Evolutionary conservation across 2,329 filamentous ascomycete genomes (phyloP).

Genomic region (Talaromyces islandicus): DNA sequence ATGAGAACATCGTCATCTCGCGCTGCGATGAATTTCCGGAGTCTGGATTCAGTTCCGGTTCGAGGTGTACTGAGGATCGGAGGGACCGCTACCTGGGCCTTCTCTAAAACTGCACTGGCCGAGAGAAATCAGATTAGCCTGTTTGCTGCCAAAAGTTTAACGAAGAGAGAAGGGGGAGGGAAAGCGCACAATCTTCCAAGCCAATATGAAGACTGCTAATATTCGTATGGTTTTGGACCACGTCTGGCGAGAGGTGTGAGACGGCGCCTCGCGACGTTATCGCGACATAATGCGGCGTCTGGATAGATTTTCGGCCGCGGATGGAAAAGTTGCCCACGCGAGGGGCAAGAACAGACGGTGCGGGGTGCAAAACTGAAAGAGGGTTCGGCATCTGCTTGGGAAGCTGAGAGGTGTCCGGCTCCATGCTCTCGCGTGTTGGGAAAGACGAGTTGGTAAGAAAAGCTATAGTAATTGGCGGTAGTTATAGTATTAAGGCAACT

Average conservation of each 20-base stretch:
- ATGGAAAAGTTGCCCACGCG: conserved; percentile 64
- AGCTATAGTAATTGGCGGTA: neutral
- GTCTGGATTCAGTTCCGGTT: conserved; percentile 44
- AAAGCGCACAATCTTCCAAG: conserved; percentile 79
- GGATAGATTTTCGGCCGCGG: conserved; percentile 57
- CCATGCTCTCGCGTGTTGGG: conserved; percentile 19
- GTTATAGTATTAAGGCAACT: conserved; percentile 1
- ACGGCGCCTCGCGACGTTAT: conserved; percentile 76
- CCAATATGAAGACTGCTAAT: conserved; percentile 71
- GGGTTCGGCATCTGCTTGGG: conserved; percentile 27
- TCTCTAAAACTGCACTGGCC: conserved; percentile 56
- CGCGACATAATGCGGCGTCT: conserved; percentile 78
- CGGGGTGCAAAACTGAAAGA: conserved; percentile 31
- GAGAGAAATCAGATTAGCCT: conserved; percentile 60
- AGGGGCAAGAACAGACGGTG: conserved; percentile 39
- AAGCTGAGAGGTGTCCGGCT: conserved; percentile 16
- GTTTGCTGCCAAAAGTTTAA: conserved; percentile 63
- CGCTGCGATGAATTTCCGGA: conserved; percentile 73
- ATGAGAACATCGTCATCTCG: conserved; percentile 62
- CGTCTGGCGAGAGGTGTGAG: conserved; percentile 86
- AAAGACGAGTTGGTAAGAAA: neutral
- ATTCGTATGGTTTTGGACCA: conserved; percentile 58
- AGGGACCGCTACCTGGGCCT: conserved; percentile 39
- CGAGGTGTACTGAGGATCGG: conserved; percentile 49
- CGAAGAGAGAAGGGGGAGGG: neutral